Conservation (phyloP, 805 yeast species). For the Komagataella populi region DNA sequence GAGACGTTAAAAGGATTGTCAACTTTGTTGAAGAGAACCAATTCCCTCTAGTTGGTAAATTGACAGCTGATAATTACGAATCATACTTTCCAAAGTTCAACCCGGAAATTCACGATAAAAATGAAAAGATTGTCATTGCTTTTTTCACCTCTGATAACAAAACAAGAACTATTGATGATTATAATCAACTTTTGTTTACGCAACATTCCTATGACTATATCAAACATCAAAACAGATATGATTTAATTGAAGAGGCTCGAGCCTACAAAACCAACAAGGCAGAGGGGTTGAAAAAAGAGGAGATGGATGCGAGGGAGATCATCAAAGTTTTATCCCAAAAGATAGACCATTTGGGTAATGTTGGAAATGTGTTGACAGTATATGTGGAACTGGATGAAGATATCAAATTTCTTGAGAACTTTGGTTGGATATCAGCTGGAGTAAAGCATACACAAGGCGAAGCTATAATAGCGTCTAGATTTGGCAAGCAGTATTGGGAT, state of each 20-base stretch:
- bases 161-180: constrained; percentile 3
- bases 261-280: constrained; percentile 28
- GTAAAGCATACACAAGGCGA: constrained; percentile 36
- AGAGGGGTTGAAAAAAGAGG: constrained; percentile 25
- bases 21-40: constrained; percentile 36
- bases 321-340: constrained; percentile 37
- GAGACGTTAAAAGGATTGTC: constrained; percentile 32
- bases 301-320: constrained; percentile 28
- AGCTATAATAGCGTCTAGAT: constrained; percentile 34
- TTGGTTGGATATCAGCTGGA: constrained; percentile 22
- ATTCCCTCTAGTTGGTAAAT: constrained; percentile 38
- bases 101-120: constrained; percentile 12
- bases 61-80: constrained; percentile 24
- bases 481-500: constrained; percentile 15
- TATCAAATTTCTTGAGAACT: constrained; percentile 13
- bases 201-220: constrained; percentile 30
- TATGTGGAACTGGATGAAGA: constrained; percentile 35
- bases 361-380: constrained; percentile 25
- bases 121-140: constrained; percentile 33
- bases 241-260: constrained; percentile 13
- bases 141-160: constrained; percentile 14
- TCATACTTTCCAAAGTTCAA: constrained; percentile 21
- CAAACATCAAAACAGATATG: constrained; percentile 22
- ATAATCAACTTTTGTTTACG: constrained; percentile 20
- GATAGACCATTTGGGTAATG: constrained; percentile 25